Evolutionary conservation across 139 green algal genomes (phyloP), one percentile per base, ranked within the genome.

Genomic region (Auxenochlorella pyrenoidosa): DNA sequence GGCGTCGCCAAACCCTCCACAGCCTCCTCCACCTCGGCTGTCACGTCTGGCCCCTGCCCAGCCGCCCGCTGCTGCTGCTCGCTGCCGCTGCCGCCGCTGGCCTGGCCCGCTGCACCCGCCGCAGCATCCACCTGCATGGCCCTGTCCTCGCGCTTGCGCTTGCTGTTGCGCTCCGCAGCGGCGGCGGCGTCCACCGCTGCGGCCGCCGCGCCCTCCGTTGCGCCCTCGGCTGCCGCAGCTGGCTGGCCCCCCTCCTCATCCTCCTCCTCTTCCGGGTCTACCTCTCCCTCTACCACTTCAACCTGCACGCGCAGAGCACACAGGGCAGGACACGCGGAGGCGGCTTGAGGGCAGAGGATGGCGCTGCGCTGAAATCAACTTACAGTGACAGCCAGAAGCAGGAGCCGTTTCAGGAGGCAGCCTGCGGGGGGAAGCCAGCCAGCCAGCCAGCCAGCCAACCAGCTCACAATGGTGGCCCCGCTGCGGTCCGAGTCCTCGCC

Each of bases 121-220:
- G 58, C 54, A 26, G 34, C 58, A 68, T 75, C 83, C 0, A 87
- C 72, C 71, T 82, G 54, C 83, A 87, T 87, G 13, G 40, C 80
- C 38, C 43, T 75, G 15, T 85, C 60, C 63, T 85, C 82, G 34
- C 75, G 73, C 81, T 90, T 83, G 32, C 87, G 81, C 73, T 90
- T 90, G 73, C 81, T 68, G 44, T 72, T 72, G 32, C 72, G 65
- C 19, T 82, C 84, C 8, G 38, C 47, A 8, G 40, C 72, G 21
- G 44, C 47, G 18, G 60, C 34, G 44, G 75, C 18, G 47, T 5
- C 70, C 32, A 38, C 26, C 8, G 79, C 58, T 5, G 38, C 34
- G 1, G 34, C 36, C 6, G 28, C 54, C 5, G 26, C 59, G 36
- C n/a, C n/a, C n/a, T n/a, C n/a, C n/a, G n/a, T n/a, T n/a, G n/a